These are phyloP conservation scores for Persicaria maculosa DNA, from an alignment of 148 eudicot genomes.

Conservation along the genomic window DNA sequence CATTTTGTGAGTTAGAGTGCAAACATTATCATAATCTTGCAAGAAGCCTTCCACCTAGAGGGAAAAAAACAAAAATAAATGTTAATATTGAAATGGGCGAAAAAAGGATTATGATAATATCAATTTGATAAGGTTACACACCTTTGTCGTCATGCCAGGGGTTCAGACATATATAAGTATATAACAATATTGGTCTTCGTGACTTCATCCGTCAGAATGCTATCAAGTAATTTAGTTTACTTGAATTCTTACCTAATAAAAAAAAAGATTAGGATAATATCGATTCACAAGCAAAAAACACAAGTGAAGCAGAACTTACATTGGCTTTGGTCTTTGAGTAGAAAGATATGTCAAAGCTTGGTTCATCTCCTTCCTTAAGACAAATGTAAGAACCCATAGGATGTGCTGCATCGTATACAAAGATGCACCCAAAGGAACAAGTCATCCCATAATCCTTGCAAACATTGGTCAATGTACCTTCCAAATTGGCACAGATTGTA, in stretches of 20 bases:
- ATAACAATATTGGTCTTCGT: too few species aligned
- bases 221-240: too few species aligned
- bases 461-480: constrained; percentile 52
- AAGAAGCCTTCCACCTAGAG: constrained; percentile 27
- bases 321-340: constrained; percentile 72
- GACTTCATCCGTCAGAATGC: too few species aligned
- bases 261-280: not conserved
- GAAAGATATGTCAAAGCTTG: constrained; percentile 53
- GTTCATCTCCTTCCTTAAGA: constrained; percentile 60
- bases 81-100: not conserved
- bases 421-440: constrained; percentile 61
- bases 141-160: too few species aligned
- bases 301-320: constrained; percentile 24
- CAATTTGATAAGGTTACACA: too few species aligned
- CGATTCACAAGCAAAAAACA: not conserved
- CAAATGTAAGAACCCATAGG: constrained; percentile 57
- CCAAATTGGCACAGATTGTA: constrained; percentile 53
- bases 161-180: too few species aligned
- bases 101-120: not conserved
- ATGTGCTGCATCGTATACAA: constrained; percentile 48
- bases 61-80: not conserved
- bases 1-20: not conserved
- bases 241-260: not conserved
- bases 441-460: constrained; percentile 54
- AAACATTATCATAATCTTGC: not conserved